A percentile compares a stretch with the other conserved stretches of the same genome.
phyloP scores from a whole-genome alignment of 441 rosid genomes.

The Adansonia rubrostipa region DNA sequence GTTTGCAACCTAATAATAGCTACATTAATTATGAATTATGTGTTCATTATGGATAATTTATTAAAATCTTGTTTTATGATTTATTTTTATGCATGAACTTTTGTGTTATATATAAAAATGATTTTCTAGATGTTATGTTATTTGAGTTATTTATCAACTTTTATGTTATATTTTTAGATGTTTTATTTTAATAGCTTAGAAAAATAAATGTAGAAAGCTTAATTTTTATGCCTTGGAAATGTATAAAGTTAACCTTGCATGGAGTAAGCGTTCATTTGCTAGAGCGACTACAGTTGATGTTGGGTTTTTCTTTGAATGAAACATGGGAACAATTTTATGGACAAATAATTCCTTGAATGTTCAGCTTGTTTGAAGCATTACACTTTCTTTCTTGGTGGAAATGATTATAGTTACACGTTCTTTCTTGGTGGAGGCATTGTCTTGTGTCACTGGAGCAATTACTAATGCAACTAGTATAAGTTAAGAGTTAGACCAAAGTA shows the following conservation, averaged over 20 bases:
- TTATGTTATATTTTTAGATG: too few species aligned
- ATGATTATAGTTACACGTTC: constrained; percentile 68
- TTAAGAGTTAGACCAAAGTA: neutral
- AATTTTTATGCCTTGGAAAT: too few species aligned
- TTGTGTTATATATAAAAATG: too few species aligned
- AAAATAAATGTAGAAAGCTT: too few species aligned
- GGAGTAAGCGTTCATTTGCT: constrained; percentile 75
- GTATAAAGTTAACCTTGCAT: neutral
- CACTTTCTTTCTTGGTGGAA: constrained; percentile 65
- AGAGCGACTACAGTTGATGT: constrained; percentile 72
- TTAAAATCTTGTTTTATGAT: too few species aligned
- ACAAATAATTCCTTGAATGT: constrained; percentile 59
- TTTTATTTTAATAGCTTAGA: too few species aligned
- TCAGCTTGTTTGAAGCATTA: constrained; percentile 55
- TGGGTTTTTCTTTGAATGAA: constrained; percentile 41
- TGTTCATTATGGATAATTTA: too few species aligned
- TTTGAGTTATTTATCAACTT: too few species aligned
- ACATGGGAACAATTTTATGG: constrained; percentile 45
- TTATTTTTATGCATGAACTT: too few species aligned
- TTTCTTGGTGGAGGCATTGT: constrained; percentile 50
- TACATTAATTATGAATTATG: too few species aligned
- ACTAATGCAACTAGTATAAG: constrained; percentile 53
- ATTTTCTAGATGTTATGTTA: too few species aligned
- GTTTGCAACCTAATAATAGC: too few species aligned
- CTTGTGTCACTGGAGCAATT: constrained; percentile 56